Evolutionary conservation across 148 eudicot genomes (phyloP).

Genomic region (Vaccinium corymbosum): DNA sequence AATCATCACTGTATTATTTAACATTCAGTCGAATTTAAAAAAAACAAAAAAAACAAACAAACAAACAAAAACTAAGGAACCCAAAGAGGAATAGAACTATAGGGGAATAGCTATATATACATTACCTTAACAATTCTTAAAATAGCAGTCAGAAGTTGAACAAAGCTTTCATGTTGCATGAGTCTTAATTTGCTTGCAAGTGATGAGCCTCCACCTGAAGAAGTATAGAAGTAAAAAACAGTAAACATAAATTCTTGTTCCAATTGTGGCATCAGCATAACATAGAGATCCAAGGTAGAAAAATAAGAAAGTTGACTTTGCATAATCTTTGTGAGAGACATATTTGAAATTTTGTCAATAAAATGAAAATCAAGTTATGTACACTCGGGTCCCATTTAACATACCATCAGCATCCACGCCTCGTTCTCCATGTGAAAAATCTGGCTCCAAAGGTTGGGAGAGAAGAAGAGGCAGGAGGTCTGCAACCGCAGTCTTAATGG

Average conservation of each 20-base stretch:
- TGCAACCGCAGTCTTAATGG: conserved; percentile 74
- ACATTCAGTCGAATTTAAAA: not conserved
- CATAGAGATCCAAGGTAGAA: not conserved
- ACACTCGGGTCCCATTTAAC: conserved; percentile 4
- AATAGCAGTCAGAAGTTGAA: conserved; percentile 17
- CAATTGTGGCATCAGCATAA: not conserved
- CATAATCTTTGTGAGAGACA: not conserved
- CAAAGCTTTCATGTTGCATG: conserved; percentile 70
- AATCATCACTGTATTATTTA: not conserved
- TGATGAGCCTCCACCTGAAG: conserved; percentile 80
- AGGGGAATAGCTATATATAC: conserved; percentile 22
- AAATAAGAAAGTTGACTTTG: not conserved
- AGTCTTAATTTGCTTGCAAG: conserved; percentile 88
- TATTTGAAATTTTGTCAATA: not conserved
- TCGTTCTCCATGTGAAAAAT: conserved; percentile 67
- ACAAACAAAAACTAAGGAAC: too few species aligned
- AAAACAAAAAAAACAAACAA: too few species aligned
- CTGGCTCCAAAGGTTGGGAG: conserved; percentile 52
- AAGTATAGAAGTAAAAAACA: conserved; percentile 21
- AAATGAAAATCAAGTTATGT: not conserved
- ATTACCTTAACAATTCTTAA: conserved; percentile 18
- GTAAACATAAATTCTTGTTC: not conserved
- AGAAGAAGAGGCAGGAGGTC: conserved; percentile 82
- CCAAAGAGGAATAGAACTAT: not conserved
- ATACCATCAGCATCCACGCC: conserved; percentile 75